Evolutionary conservation across 495 filamentous ascomycete genomes (phyloP), one percentile per base, ranked within the genome.

Genomic region (Schizothecium vesticola): DNA sequence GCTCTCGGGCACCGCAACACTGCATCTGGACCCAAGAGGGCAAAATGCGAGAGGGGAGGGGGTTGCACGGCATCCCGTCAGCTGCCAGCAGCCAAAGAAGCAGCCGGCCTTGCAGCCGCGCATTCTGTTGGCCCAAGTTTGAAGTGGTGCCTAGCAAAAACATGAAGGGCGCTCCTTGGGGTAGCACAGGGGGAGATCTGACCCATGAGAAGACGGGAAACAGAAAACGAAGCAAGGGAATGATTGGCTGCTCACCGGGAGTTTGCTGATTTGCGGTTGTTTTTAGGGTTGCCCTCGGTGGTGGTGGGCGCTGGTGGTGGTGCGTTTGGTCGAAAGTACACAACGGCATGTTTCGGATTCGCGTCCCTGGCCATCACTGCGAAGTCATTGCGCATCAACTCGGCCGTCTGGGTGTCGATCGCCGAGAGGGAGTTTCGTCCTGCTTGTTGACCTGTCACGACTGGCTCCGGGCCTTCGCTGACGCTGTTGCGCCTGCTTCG

Each of bases 161-260:
- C 21, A 31, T 58, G 31, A 36, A 56, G 13, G 26, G 26, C 51
- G 26, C 31, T 58, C 10, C 26, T 51, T 58, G 26, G 56, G 55
- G 56, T 58, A 36, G 64, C 19, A 58, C 26, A 55, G 25, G 9
- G 51, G 55, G 0, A 58, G 25, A 64, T 24, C 26, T 22, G 55
- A 28, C 26, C 25, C 13, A 12, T 19, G 23, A 26, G 29, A 24
- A 24, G 29, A 61, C 10, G 24, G 22, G 56, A 31, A 8, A 64
- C 56, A 55, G 31, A 51, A 51, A 29, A 51, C 31, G 36, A 33
- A 58, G 59, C n/a, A 31, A 67, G 16, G 59, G 28, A n/a, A 65
- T 51, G 33, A 66, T 51, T 59, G 24, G 26, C 23, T 61, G 64
- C 70, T 72, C 64, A 72, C 70, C 68, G 68, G 24, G 70, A 72